Base-by-base conservation (phyloP, 2,329 filamentous ascomycete genomes). In the Monosporascus sp. region DNA sequence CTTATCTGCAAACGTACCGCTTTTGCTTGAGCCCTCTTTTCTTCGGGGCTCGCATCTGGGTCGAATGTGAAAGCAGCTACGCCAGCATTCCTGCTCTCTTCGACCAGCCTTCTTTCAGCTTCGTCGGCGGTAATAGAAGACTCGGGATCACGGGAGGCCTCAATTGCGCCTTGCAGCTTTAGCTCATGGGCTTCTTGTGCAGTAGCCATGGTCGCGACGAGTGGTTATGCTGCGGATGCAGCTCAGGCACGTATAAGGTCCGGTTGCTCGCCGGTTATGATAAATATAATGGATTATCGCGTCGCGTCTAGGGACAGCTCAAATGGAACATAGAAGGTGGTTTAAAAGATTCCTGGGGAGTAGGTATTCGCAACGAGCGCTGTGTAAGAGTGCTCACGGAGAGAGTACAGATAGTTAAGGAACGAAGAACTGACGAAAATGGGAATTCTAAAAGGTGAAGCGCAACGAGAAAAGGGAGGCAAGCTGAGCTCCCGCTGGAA, bases 51-150 rank as follows among this genome's bases (percentile, higher is more conserved):
- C 43, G 91, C 92, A 75, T 96, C 75, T 1, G 94, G 90, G 67
- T 99, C 82, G 73, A 97, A 99, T 57, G 85, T 82, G 68, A 89
- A 94, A 58, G 90, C 92, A 31, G 86, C 75, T 24, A 88, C 83
- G 43, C 94, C 94, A 14, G 87, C 89, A 63, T 88, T 87, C 65
- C 80, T 83, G 60, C 89, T 90, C 69, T 96, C 85, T 51, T 89
- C 77, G 25, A 96, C 79, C 48, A 97, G 80, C 63, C 82, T 82
- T 60, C 82, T 78, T 72, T 96, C 81, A 35, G 89, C 89, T 58
- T 86, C 84, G 41, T 88, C 81, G 47, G 89, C 77, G 39, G 83
- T 82, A 58, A 91, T 80, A 45, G 72, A 74, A 67, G 79, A 88
- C 61, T 88, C 72, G 37, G 89, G 84, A 68, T 95, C 81, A 56